Conservation (phyloP, 129 eudicot species). For the Silybum marianum region DNA sequence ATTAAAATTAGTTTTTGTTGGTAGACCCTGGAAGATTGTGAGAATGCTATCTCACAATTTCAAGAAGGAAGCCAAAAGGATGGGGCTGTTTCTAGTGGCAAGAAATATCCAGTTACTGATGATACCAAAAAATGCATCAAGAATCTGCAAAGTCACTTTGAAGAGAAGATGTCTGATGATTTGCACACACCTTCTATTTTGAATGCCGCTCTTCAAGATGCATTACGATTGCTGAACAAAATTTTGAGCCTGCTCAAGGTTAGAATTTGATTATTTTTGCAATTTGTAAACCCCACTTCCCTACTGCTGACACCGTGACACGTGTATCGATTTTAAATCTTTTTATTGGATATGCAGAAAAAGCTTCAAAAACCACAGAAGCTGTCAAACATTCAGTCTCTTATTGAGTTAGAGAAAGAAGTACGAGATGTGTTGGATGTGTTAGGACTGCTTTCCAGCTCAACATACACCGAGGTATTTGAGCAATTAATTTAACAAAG, state of each 20-base stretch:
- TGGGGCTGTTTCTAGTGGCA: conserved; percentile 32
- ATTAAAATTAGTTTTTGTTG: conserved; percentile 22
- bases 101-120: conserved; percentile 35
- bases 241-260: conserved; percentile 68
- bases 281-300: background rate
- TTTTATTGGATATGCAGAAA: conserved; percentile 56
- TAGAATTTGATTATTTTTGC: background rate
- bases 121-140: conserved; percentile 51
- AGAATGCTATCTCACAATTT: conserved; percentile 43
- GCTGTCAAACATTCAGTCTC: conserved; percentile 44
- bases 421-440: conserved; percentile 58
- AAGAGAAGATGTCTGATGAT: conserved; percentile 69
- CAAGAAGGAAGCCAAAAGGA: conserved; percentile 38
- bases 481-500: background rate
- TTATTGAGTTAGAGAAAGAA: conserved; percentile 54
- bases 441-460: conserved; percentile 68
- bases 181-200: conserved; percentile 70
- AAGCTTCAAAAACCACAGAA: conserved; percentile 65
- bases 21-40: conserved; percentile 77
- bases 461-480: conserved; percentile 65
- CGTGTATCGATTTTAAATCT: background rate
- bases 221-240: conserved; percentile 55
- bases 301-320: background rate
- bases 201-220: conserved; percentile 66
- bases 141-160: conserved; percentile 54